phyloP scores from a whole-genome alignment of 805 yeast genomes.

The Metschnikowia sp. region DNA sequence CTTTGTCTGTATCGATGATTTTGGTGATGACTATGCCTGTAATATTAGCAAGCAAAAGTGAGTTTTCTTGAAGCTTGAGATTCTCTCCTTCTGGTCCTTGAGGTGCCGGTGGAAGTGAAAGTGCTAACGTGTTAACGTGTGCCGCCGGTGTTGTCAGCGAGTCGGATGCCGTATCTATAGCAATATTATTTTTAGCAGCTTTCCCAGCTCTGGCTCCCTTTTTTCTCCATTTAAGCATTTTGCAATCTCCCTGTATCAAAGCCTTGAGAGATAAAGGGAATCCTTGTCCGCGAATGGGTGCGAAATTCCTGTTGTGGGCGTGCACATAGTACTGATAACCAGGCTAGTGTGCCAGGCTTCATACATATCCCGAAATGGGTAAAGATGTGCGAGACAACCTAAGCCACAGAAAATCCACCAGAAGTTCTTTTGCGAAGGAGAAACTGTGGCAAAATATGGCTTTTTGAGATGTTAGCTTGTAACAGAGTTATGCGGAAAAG shows the following conservation, averaged over 20 bases:
- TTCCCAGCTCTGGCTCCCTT: not conserved
- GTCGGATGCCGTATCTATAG: no score
- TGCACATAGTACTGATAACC: not conserved
- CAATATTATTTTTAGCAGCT: not conserved
- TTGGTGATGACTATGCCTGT: constrained; percentile 2
- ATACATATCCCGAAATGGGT: not conserved
- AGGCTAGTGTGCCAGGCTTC: not conserved
- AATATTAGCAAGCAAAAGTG: constrained; percentile 1
- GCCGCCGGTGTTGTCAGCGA: no score
- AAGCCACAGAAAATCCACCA: no score
- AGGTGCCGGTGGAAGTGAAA: not conserved
- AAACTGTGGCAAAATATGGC: no score
- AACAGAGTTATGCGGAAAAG: no score
- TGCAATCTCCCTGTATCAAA: constrained; percentile 1
- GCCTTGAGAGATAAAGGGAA: constrained; percentile 3
- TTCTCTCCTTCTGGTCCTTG: not conserved
- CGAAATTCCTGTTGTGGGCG: constrained; percentile 8
- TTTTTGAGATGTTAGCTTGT: no score
- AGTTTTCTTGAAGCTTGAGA: constrained; percentile 3
- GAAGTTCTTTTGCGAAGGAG: no score
- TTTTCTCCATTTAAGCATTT: constrained; percentile 5
- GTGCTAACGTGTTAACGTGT: not conserved
- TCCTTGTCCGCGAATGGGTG: constrained; percentile 11
- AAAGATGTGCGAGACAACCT: not conserved
- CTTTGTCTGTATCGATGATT: not conserved